phyloP scores from a whole-genome alignment of 176 grass and related monocot genomes.

The Zoysia japonica region DNA sequence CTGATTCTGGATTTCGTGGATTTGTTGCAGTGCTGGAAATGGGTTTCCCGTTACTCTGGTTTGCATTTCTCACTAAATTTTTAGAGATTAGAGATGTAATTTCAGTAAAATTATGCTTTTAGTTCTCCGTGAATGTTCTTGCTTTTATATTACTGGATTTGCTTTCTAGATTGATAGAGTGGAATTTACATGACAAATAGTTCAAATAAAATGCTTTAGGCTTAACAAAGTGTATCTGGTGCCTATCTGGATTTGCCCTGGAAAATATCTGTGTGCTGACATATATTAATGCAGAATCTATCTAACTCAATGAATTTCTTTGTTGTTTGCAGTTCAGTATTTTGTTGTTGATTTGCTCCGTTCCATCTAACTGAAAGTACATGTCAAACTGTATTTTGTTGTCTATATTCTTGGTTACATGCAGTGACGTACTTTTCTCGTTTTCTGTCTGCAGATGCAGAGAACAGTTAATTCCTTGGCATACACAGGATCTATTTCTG shows the following conservation, averaged over 20 bases:
- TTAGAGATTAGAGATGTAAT: background rate
- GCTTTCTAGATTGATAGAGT: background rate
- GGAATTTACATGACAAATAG: background rate
- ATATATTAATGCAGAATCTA: no score
- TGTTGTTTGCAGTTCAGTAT: no score
- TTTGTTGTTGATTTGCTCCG: no score
- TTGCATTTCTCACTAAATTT: background rate
- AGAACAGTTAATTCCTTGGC: constrained; percentile 61
- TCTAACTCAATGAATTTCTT: background rate
- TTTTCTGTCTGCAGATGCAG: constrained; percentile 63
- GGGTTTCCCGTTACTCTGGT: background rate
- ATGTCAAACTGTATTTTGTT: background rate
- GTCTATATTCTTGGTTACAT: constrained; percentile 7
- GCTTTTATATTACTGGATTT: no score
- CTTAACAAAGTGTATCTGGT: background rate
- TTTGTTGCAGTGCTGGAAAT: background rate
- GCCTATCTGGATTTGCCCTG: no score
- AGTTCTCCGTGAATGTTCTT: background rate
- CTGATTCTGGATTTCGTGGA: background rate
- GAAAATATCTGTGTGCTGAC: background rate
- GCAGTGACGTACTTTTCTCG: constrained; percentile 3
- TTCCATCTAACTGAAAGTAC: no score
- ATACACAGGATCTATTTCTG: constrained; percentile 74
- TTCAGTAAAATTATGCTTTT: constrained; percentile 13
- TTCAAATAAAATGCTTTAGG: background rate